Conservation (phyloP, 495 filamentous ascomycete species). For the Aspergillus olivimuriae region DNA sequence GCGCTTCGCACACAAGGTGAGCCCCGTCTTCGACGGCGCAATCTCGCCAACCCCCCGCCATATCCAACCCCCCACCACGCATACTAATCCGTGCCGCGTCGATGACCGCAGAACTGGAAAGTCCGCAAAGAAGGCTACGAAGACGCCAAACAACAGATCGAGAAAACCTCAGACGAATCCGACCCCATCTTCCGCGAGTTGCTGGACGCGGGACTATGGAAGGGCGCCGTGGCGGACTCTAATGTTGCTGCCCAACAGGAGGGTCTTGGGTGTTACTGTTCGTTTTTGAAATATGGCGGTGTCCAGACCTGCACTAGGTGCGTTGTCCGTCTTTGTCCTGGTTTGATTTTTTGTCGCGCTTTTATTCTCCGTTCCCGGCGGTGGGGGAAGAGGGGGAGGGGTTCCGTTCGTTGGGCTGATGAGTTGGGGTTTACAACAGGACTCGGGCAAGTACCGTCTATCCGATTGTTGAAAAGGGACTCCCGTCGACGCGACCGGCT, state of each 20-base stretch:
- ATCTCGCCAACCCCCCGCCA: background rate
- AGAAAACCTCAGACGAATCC: conserved; percentile 77
- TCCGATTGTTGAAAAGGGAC: conserved; percentile 84
- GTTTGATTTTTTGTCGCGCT: conserved; percentile 1
- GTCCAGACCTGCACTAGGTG: conserved; percentile 68
- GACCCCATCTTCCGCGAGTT: conserved; percentile 83
- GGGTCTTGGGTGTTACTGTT: conserved; percentile 76
- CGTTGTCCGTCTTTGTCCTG: no score
- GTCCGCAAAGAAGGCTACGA: conserved; percentile 94
- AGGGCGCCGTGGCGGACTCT: conserved; percentile 86
- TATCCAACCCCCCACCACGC: background rate
- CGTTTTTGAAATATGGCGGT: conserved; percentile 85
- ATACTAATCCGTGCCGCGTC: conserved; percentile 19
- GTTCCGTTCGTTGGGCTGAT: conserved; percentile 8
- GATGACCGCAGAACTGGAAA: conserved; percentile 75
- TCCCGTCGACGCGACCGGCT: conserved; percentile 76
- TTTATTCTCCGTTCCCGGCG: no score
- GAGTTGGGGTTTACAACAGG: conserved; percentile 33
- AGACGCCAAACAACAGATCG: conserved; percentile 80
- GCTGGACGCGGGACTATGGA: conserved; percentile 82
- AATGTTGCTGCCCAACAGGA: conserved; percentile 98
- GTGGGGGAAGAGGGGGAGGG: no score
- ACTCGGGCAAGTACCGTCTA: conserved; percentile 68
- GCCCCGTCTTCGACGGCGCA: conserved; percentile 16
- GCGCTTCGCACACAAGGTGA: conserved; percentile 81